phyloP scores from a whole-genome alignment of 257 asterid species.

The Fraxinus quadrangulata region DNA sequence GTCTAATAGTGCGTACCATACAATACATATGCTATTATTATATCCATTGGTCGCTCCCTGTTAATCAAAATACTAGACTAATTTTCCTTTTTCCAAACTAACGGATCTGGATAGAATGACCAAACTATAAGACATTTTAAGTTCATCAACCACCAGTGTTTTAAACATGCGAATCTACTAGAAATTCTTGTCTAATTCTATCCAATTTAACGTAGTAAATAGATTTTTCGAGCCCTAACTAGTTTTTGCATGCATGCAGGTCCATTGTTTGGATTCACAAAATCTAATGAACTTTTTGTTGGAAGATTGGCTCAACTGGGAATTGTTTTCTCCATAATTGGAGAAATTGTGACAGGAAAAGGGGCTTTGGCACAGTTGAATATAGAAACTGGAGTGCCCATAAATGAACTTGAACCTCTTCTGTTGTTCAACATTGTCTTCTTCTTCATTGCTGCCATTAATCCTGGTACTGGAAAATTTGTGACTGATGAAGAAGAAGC shows the following conservation, averaged over 20 bases:
- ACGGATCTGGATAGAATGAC: neutral
- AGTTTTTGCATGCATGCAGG: constrained; percentile 40
- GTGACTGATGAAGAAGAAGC: constrained; percentile 80
- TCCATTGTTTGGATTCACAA: constrained; percentile 92
- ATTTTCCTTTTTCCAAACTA: neutral
- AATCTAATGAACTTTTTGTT: constrained; percentile 86
- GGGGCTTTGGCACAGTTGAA: constrained; percentile 95
- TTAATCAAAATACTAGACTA: no score
- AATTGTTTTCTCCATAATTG: constrained; percentile 89
- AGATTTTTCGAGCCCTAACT: neutral
- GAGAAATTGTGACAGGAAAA: constrained; percentile 89
- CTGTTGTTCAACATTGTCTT: constrained; percentile 75
- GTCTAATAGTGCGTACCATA: neutral
- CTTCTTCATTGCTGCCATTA: constrained; percentile 93
- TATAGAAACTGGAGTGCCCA: constrained; percentile 90
- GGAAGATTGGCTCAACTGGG: constrained; percentile 96
- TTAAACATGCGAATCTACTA: neutral
- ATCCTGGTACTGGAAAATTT: constrained; percentile 89
- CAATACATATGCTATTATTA: no score
- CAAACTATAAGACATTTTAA: neutral
- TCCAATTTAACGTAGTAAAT: neutral
- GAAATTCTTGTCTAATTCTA: neutral
- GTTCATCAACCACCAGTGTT: neutral
- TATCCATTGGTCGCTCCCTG: no score
- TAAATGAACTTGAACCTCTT: constrained; percentile 81